These are phyloP conservation scores for Fusarium newnesense DNA, from an alignment of 2,329 filamentous ascomycete genomes.

Conservation along the genomic window DNA sequence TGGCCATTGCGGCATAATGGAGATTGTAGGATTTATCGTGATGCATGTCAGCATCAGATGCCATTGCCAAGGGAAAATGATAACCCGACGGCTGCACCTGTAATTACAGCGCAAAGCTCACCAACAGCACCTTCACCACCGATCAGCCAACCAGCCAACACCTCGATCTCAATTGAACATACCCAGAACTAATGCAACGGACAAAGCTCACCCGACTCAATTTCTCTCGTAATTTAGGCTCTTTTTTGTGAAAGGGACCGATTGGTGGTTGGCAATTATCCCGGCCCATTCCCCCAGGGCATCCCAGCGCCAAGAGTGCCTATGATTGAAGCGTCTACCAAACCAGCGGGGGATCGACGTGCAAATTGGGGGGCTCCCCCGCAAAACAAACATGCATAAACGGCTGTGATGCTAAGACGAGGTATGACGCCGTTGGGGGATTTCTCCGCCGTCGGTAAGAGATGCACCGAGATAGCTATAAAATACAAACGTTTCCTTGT, in stretches of 20 bases:
- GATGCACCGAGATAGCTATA: constrained; percentile 25
- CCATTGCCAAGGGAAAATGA: background rate
- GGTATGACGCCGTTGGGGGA: background rate
- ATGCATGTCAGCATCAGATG: background rate
- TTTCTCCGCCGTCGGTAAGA: constrained; percentile 9
- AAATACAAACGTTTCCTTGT: background rate
- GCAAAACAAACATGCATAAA: constrained; percentile 5
- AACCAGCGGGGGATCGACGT: constrained; percentile 33
- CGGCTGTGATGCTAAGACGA: constrained; percentile 8
- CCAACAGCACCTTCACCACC: background rate
- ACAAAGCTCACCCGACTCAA: background rate
- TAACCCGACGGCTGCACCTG: background rate
- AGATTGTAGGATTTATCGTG: background rate
- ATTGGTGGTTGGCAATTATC: constrained; percentile 28
- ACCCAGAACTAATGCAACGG: background rate
- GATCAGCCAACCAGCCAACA: background rate
- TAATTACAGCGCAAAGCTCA: background rate
- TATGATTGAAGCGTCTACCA: constrained; percentile 36
- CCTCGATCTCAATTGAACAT: background rate
- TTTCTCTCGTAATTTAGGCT: background rate
- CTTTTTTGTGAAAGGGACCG: too few species aligned
- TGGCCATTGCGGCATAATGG: background rate
- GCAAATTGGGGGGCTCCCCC: constrained; percentile 10
- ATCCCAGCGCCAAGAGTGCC: constrained; percentile 7
- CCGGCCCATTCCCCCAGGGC: background rate